These are phyloP conservation scores for Globisporangium carolinianum DNA, from an alignment of 352 stramenopile species.

Conservation along the genomic window DNA sequence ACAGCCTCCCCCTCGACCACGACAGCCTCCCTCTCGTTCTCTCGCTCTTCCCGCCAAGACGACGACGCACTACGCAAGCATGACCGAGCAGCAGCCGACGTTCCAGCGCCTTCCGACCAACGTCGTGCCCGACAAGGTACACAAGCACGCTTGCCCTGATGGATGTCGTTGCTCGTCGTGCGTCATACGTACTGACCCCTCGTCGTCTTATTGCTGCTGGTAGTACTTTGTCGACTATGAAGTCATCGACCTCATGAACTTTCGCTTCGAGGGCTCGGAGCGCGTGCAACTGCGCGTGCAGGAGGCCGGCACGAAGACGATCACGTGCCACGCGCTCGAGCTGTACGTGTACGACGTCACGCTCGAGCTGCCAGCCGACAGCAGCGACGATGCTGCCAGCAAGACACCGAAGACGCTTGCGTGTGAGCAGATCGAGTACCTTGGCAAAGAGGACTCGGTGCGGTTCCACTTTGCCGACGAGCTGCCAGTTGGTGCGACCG, in stretches of 20 bases:
- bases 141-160: background rate
- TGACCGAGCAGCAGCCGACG: background rate
- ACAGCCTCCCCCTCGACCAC: background rate
- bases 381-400: background rate
- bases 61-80: background rate
- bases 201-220: too few species aligned
- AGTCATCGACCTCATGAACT: conserved; percentile 71
- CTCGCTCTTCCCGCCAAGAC: too few species aligned
- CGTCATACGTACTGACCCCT: background rate
- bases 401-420: conserved; percentile 17
- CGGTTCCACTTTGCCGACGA: conserved; percentile 47
- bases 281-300: conserved; percentile 44
- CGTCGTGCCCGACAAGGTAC: conserved; percentile 53
- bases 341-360: conserved; percentile 79
- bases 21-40: background rate
- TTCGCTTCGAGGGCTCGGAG: conserved; percentile 67
- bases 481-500: conserved; percentile 20
- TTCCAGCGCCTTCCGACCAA: conserved; percentile 55
- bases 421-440: conserved; percentile 42
- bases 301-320: conserved; percentile 43
- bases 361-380: conserved; percentile 31
- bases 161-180: background rate
- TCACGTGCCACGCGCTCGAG: conserved; percentile 94
- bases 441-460: conserved; percentile 46
- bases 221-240: conserved; percentile 75